phyloP scores from a whole-genome alignment of 495 filamentous ascomycete species.

The Paragyromitra xinjiangensis region DNA sequence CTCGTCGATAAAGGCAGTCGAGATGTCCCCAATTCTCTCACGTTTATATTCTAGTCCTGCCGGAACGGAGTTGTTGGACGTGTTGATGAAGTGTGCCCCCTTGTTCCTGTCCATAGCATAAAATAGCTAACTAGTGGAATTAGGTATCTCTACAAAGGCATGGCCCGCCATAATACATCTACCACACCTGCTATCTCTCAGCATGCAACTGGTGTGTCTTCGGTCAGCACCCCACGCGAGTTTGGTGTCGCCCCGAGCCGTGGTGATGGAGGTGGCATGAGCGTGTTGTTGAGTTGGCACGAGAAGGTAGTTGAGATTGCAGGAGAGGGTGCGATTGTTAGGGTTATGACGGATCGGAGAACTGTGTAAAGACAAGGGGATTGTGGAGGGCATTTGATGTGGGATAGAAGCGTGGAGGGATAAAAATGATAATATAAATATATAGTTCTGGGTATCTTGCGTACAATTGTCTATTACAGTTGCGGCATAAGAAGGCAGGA shows the following conservation, averaged over 20 bases:
- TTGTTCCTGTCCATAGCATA: neutral
- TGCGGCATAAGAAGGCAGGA: neutral
- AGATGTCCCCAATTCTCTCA: constrained; percentile 74
- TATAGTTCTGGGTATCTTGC: neutral
- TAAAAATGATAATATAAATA: constrained; percentile 12
- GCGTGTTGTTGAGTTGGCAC: constrained; percentile 80
- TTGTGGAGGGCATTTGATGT: neutral
- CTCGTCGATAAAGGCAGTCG: constrained; percentile 75
- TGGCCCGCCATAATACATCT: constrained; percentile 62
- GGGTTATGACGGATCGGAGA: constrained; percentile 79
- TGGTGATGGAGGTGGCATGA: constrained; percentile 77
- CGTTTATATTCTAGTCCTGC: constrained; percentile 68
- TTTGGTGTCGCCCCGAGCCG: constrained; percentile 68
- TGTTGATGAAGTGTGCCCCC: constrained; percentile 65
- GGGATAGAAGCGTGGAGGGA: too few relatives aligned
- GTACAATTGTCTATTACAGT: neutral
- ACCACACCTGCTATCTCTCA: constrained; percentile 63
- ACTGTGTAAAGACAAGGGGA: constrained; percentile 65
- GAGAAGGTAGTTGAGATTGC: constrained; percentile 80
- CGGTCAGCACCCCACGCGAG: constrained; percentile 45
- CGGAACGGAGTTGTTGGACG: constrained; percentile 69
- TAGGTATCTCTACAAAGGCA: constrained; percentile 69
- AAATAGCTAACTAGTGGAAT: constrained; percentile 47
- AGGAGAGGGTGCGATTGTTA: constrained; percentile 74
- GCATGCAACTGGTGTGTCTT: constrained; percentile 74